Evolutionary conservation across 1,284 basidiomycete genomes (phyloP).

Genomic region (Fistulinella staudtii): DNA sequence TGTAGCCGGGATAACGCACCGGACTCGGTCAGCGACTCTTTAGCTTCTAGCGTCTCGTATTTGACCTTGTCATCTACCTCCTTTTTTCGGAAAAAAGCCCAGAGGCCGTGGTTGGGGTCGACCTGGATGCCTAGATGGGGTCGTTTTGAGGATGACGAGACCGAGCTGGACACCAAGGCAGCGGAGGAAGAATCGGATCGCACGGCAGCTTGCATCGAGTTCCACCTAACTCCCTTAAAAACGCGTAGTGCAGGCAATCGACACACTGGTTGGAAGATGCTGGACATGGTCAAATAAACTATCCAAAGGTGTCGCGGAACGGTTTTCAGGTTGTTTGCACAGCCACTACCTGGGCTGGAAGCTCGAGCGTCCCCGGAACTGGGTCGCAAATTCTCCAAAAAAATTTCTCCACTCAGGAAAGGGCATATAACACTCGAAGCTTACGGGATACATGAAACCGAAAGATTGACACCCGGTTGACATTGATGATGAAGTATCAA

Average conservation of each 20-base stretch:
- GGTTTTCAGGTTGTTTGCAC: too few relatives aligned
- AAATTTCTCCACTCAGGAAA: too few relatives aligned
- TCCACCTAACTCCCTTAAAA: constrained; percentile 20
- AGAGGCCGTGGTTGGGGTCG: constrained; percentile 65
- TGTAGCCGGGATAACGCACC: constrained; percentile 31
- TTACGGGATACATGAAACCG: too few relatives aligned
- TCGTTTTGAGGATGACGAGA: constrained; percentile 30
- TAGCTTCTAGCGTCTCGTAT: constrained; percentile 48
- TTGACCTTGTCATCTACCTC: constrained; percentile 35
- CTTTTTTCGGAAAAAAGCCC: constrained; percentile 67
- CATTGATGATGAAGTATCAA: too few relatives aligned
- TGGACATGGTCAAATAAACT: too few relatives aligned
- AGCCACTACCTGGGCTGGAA: too few relatives aligned
- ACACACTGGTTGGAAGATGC: constrained; percentile 18
- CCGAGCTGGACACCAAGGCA: neutral
- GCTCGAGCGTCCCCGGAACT: too few relatives aligned
- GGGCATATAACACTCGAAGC: too few relatives aligned
- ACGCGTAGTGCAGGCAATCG: constrained; percentile 12
- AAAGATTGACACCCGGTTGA: too few relatives aligned
- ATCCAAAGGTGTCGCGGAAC: too few relatives aligned
- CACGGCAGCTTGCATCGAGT: constrained; percentile 17
- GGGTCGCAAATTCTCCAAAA: too few relatives aligned
- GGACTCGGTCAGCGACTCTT: constrained; percentile 33
- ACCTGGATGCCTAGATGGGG: constrained; percentile 44
- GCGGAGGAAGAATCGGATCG: constrained; percentile 4